phyloP scores from a whole-genome alignment of 768 basidiomycete genomes.

The Grammothele lineata region DNA sequence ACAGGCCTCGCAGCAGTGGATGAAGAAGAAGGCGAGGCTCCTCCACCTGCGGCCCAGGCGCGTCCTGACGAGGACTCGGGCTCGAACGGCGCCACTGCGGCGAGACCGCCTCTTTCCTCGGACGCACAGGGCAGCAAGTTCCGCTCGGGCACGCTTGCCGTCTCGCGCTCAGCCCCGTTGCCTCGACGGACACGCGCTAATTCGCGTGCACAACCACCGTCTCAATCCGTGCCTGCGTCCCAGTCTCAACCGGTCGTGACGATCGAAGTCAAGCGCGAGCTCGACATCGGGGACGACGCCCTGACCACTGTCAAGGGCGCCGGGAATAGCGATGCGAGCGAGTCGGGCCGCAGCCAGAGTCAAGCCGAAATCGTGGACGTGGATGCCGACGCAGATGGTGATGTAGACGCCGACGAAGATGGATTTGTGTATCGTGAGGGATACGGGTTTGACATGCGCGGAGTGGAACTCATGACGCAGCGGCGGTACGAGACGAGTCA shows the following conservation, averaged over 20 bases:
- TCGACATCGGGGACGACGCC: neutral
- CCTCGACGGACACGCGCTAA: constrained; percentile 3
- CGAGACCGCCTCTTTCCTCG: no score
- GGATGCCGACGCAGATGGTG: no score
- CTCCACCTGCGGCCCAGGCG: no score
- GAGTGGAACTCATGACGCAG: constrained; percentile 12
- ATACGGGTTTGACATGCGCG: constrained; percentile 8
- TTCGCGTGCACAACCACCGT: neutral
- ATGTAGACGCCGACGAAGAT: no score
- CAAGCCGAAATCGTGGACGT: neutral
- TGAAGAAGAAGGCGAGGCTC: no score
- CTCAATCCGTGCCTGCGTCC: neutral
- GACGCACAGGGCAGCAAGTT: no score
- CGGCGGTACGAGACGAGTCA: constrained; percentile 2
- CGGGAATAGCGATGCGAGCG: no score
- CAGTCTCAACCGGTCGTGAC: neutral
- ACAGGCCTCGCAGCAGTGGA: no score
- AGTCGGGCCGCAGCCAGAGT: constrained; percentile 3
- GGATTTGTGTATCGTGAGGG: constrained; percentile 10
- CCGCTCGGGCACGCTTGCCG: constrained; percentile 7
- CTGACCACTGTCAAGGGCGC: neutral
- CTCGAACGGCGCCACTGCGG: no score
- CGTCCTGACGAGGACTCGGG: no score
- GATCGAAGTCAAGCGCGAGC: constrained; percentile 9
- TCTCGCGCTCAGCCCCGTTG: neutral